Evolutionary conservation across 2,329 filamentous ascomycete species (phyloP).

Genomic region (Aureobasidium melanogenum): DNA sequence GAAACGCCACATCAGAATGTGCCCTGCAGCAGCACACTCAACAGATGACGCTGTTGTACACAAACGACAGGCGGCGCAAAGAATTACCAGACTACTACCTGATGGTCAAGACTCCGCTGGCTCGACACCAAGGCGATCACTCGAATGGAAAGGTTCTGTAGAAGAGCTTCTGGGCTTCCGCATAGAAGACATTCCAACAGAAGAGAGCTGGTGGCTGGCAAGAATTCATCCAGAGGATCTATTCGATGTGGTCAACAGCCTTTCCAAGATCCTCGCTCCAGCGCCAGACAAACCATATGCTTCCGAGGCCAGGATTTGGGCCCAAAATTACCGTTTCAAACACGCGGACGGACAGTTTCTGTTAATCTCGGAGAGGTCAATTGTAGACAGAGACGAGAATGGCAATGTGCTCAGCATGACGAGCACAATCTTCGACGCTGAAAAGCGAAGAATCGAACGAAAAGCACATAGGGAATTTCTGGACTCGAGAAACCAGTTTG

Average conservation of each 20-base stretch:
- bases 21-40: background rate
- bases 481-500: conserved; percentile 9
- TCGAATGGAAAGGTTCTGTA: background rate
- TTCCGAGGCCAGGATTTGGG: conserved; percentile 3
- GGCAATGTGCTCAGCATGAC: conserved; percentile 8
- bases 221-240: conserved; percentile 6
- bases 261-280: background rate
- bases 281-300: background rate
- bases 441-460: conserved; percentile 3
- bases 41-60: background rate
- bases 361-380: background rate
- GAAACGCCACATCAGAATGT: background rate
- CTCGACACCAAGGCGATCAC: background rate
- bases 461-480: conserved; percentile 1
- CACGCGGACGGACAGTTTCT: background rate
- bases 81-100: background rate
- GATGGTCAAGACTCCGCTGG: background rate
- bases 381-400: conserved; percentile 1
- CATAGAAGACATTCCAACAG: background rate
- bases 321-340: conserved; percentile 1
- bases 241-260: background rate
- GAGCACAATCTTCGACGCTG: conserved; percentile 10
- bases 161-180: conserved; percentile 1
- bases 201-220: conserved; percentile 3
- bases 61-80: background rate